phyloP scores from a whole-genome alignment of 768 basidiomycete genomes.

The Glaciozyma antarctica region DNA sequence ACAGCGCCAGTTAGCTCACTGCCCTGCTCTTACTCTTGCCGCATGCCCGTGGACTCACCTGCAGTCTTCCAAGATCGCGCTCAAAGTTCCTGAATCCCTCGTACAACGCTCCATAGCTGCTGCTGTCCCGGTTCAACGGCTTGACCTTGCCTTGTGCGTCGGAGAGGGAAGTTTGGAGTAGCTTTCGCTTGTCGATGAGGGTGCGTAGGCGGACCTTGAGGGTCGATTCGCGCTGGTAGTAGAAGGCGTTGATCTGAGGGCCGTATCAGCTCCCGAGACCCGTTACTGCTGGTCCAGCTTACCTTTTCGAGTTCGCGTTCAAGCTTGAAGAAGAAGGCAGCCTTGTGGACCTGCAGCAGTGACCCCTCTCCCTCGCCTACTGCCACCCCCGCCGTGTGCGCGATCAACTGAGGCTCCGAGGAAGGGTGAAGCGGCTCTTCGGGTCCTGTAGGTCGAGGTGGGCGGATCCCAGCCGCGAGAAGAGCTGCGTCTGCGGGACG shows the following conservation, averaged over 20 bases:
- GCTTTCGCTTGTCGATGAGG: constrained; percentile 79
- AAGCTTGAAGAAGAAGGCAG: constrained; percentile 97
- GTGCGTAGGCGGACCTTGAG: constrained; percentile 85
- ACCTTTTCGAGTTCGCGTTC: constrained; percentile 97
- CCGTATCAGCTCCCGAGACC: not conserved
- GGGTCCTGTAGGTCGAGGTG: constrained; percentile 38
- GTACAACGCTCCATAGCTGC: constrained; percentile 56
- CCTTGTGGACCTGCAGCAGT: constrained; percentile 87
- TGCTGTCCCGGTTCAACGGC: constrained; percentile 42
- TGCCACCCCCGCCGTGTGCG: constrained; percentile 16
- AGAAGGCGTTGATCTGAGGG: constrained; percentile 87
- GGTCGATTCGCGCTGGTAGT: constrained; percentile 93
- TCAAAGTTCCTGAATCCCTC: constrained; percentile 93
- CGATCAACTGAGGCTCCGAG: constrained; percentile 14
- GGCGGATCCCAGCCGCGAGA: constrained; percentile 59
- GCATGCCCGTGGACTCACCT: constrained; percentile 49
- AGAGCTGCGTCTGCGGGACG: constrained; percentile 84
- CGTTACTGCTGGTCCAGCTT: constrained; percentile 23
- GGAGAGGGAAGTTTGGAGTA: constrained; percentile 58
- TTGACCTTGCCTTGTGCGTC: constrained; percentile 59
- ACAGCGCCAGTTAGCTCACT: constrained; percentile 7
- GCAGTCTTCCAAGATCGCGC: constrained; percentile 85
- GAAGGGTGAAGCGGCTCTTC: constrained; percentile 18
- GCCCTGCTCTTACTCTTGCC: not conserved
- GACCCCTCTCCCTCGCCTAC: constrained; percentile 47